Evolutionary conservation across 768 basidiomycete genomes (phyloP).

Genomic region (Lactarius evosmus): DNA sequence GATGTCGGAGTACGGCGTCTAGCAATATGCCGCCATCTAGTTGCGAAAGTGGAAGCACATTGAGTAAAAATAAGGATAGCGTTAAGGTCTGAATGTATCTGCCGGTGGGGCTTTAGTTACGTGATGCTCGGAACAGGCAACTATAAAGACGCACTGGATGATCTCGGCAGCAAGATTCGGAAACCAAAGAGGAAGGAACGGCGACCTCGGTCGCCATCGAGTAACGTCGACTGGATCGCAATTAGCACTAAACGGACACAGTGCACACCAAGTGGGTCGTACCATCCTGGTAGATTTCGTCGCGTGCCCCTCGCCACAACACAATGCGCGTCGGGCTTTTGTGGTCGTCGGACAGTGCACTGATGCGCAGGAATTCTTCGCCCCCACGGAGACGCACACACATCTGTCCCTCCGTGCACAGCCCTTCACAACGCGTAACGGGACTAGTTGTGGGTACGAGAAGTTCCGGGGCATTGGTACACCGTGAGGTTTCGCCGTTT

Average conservation of each 20-base stretch:
- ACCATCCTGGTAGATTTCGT: constrained; percentile 69
- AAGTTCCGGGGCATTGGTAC: constrained; percentile 55
- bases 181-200: constrained; percentile 39
- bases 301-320: constrained; percentile 69
- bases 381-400: constrained; percentile 55
- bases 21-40: constrained; percentile 72
- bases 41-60: constrained; percentile 67
- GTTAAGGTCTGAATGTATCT: constrained; percentile 65
- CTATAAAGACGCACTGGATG: constrained; percentile 49
- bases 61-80: constrained; percentile 80
- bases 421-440: constrained; percentile 42
- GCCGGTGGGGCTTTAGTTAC: neutral
- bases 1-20: constrained; percentile 30
- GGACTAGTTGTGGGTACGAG: constrained; percentile 34
- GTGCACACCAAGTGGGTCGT: constrained; percentile 16
- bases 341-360: constrained; percentile 36
- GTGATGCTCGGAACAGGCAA: neutral
- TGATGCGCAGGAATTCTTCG: constrained; percentile 54
- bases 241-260: neutral
- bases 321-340: constrained; percentile 37
- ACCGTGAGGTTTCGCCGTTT: constrained; percentile 38
- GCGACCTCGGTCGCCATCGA: constrained; percentile 44
- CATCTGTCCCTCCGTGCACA: constrained; percentile 39
- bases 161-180: constrained; percentile 43
- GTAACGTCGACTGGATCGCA: constrained; percentile 50